These are phyloP conservation scores for Citrullus amarus DNA, from an alignment of 306 rosid genomes.

Conservation along the genomic window DNA sequence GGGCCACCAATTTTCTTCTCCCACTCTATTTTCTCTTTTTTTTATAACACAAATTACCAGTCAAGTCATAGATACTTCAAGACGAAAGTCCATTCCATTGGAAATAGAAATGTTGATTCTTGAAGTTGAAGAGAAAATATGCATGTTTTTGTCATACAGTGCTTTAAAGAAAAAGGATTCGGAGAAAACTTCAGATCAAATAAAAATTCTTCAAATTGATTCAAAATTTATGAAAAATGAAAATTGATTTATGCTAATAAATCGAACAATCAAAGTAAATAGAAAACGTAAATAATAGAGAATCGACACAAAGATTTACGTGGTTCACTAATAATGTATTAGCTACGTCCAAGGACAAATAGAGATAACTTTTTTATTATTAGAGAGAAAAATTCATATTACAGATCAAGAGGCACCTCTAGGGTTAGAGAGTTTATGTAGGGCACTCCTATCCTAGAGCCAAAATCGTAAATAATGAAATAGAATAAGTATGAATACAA, in stretches of 20 bases:
- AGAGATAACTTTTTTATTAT: too few species aligned
- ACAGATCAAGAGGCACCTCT: too few species aligned
- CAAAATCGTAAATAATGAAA: too few species aligned
- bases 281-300: too few species aligned
- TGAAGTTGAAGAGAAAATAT: background rate
- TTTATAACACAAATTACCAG: background rate
- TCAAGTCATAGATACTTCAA: background rate
- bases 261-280: too few species aligned
- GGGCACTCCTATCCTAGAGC: too few species aligned
- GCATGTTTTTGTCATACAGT: background rate
- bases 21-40: background rate
- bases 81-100: background rate
- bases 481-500: too few species aligned
- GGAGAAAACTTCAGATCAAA: background rate
- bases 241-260: background rate
- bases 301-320: too few species aligned
- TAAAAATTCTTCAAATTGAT: background rate
- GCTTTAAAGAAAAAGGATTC: background rate
- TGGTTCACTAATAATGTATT: too few species aligned
- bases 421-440: too few species aligned
- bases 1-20: background rate
- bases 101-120: background rate
- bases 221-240: background rate
- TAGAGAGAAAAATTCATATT: too few species aligned
- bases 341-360: too few species aligned